These are phyloP conservation scores for Apiotrichum brassicae DNA, from an alignment of 1,284 basidiomycete genomes.

Conservation along the genomic window DNA sequence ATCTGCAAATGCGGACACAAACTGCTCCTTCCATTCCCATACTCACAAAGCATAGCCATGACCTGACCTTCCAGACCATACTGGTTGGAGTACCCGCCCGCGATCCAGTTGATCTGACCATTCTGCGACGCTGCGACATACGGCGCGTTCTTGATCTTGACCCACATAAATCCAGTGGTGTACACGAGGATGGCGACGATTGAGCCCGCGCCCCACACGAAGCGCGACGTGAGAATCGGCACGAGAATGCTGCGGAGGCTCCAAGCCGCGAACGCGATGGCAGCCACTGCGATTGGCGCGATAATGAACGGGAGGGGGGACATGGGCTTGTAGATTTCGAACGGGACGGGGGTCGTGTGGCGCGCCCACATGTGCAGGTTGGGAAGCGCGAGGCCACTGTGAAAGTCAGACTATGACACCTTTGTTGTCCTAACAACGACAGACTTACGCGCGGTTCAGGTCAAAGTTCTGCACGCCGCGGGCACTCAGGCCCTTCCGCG, in stretches of 20 bases:
- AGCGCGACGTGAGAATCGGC: slow-evolving; percentile 62
- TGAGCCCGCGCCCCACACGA: slow-evolving; percentile 58
- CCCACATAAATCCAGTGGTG: slow-evolving; percentile 95
- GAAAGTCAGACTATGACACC: not conserved
- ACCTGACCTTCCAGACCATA: slow-evolving; percentile 90
- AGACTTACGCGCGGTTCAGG: slow-evolving; percentile 57
- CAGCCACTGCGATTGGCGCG: slow-evolving; percentile 54
- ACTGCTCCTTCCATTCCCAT: no score
- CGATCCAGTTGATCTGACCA: slow-evolving; percentile 68
- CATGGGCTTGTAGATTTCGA: slow-evolving; percentile 43
- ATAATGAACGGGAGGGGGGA: slow-evolving; percentile 53
- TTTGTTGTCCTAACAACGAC: no score
- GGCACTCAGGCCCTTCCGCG: slow-evolving; percentile 52
- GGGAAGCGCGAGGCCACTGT: slow-evolving; percentile 70
- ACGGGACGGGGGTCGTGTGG: slow-evolving; percentile 53
- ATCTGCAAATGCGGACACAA: no score
- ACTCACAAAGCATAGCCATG: slow-evolving; percentile 74
- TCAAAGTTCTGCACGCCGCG: slow-evolving; percentile 63
- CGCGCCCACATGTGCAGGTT: slow-evolving; percentile 71
- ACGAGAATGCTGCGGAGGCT: slow-evolving; percentile 52
- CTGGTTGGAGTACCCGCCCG: slow-evolving; percentile 81
- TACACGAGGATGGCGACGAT: slow-evolving; percentile 68
- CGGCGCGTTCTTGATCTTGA: slow-evolving; percentile 78
- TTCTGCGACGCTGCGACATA: slow-evolving; percentile 53
- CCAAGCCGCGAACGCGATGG: slow-evolving; percentile 21